Evolutionary conservation across 306 rosid species (phyloP).

Genomic region (Crotalaria pallida): DNA sequence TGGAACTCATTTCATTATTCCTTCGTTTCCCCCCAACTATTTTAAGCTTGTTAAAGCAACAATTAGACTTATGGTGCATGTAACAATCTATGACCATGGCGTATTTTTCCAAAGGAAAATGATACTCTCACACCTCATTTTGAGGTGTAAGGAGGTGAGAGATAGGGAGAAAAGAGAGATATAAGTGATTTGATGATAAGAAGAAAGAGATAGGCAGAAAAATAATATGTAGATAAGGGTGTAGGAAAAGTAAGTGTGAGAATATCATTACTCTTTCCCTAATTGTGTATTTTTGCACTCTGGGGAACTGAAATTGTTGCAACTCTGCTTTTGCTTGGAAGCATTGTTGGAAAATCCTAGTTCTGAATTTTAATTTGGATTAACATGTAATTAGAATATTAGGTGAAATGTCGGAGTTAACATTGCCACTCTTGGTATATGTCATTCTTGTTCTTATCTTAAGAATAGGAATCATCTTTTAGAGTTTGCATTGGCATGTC

Average conservation of each 20-base stretch:
- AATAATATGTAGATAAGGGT: too few relatives aligned
- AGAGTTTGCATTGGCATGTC: not conserved
- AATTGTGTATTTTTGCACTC: not conserved
- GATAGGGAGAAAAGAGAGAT: too few relatives aligned
- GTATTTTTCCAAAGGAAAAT: too few relatives aligned
- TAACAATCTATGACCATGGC: not conserved
- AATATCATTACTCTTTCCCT: too few relatives aligned
- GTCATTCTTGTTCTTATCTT: not conserved
- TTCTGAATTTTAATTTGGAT: not conserved
- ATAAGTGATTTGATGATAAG: too few relatives aligned
- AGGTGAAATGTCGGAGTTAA: not conserved
- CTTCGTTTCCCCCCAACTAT: not conserved
- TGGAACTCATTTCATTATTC: not conserved
- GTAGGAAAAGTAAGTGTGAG: too few relatives aligned
- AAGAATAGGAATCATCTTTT: not conserved
- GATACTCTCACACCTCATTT: too few relatives aligned
- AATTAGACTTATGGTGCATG: not conserved
- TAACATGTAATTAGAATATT: not conserved
- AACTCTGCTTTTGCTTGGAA: not conserved
- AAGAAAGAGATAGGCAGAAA: too few relatives aligned
- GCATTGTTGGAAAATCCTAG: not conserved
- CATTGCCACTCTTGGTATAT: not conserved
- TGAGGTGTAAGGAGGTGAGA: too few relatives aligned
- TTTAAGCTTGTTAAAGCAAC: not conserved
- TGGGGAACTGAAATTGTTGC: not conserved